Base-by-base conservation (phyloP, 176 grass and related monocot genomes). In the Areca catechu region DNA sequence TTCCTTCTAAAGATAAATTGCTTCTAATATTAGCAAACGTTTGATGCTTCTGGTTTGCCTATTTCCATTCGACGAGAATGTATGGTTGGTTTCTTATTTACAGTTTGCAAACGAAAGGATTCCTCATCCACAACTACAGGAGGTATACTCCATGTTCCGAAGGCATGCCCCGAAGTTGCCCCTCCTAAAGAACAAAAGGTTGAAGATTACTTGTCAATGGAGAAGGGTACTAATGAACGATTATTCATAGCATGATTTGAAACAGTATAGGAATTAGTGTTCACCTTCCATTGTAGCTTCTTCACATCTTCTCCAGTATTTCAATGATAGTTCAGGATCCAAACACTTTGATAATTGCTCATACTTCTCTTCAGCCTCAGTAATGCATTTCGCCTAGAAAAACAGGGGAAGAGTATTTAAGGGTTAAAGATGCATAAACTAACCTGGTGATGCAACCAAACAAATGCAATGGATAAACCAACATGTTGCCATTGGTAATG, bases 261-360 rank as follows among this genome's bases (percentile, higher is more conserved):
- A 43, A 63, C 21, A 59, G 20, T 15, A 49, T 76, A n/a, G 22
- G 60, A 9, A 59, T 19, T 37, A 34, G 76, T 24, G 34, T 21
- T 22, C 68, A 79, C 92, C 86, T 91, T 97, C 92, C 52, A 67
- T 82, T 23, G 83, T 91, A 71, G 92, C 86, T 79, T 97, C 83
- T 80, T 90, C 80, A 29, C 92, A 97, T 85, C 92, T 91, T 73
- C 68, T 85, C 80, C 75, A 74, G 66, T 88, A 88, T 82, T 61
- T 79, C 4, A 22, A 48, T 77, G 77, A 82, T 14, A 97, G 72
- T 24, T 47, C 47, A 66, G 75, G 86, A 47, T 85, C 83, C 64
- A 91, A 61, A 79, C 72, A 88, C 65, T 66, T 85, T 65, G 72
- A 82, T 43, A 84, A 73, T 19, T 22, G 70, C 53, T 91, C 83